phyloP scores from a whole-genome alignment of 257 asterid species.

The Knoxia roxburghii region DNA sequence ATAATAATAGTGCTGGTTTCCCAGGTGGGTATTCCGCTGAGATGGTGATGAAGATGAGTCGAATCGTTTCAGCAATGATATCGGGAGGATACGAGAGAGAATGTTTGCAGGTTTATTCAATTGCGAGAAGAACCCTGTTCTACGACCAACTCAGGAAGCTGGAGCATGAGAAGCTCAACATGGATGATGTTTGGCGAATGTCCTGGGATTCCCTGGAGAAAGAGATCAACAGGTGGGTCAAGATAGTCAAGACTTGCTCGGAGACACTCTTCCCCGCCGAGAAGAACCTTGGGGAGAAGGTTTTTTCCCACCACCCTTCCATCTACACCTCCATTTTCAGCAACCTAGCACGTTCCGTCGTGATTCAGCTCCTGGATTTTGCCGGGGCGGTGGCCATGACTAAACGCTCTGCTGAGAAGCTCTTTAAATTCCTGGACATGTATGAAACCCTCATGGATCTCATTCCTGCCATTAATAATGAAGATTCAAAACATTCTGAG shows the following conservation, averaged over 20 bases:
- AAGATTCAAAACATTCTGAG: slow-evolving; percentile 24
- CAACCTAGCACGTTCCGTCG: slow-evolving; percentile 53
- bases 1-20: slow-evolving; percentile 23
- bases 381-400: slow-evolving; percentile 71
- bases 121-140: slow-evolving; percentile 53
- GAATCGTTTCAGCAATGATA: slow-evolving; percentile 58
- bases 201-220: slow-evolving; percentile 61
- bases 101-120: slow-evolving; percentile 59
- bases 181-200: slow-evolving; percentile 62
- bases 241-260: slow-evolving; percentile 43
- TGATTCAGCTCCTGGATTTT: slow-evolving; percentile 71
- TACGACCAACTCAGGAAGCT: slow-evolving; percentile 40
- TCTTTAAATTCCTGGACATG: slow-evolving; percentile 71
- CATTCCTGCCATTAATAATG: slow-evolving; percentile 25
- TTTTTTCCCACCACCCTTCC: slow-evolving; percentile 41
- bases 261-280: slow-evolving; percentile 52
- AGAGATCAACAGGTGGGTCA: slow-evolving; percentile 69
- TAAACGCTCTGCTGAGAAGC: slow-evolving; percentile 67
- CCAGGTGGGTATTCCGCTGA: slow-evolving; percentile 45
- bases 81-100: slow-evolving; percentile 62
- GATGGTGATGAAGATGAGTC: slow-evolving; percentile 36
- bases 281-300: slow-evolving; percentile 38
- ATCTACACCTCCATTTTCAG: slow-evolving; percentile 30
- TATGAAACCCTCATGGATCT: slow-evolving; percentile 52
- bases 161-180: slow-evolving; percentile 56